Evolutionary conservation across 345 rosid genomes (phyloP).

Genomic region (Physaria fendleri): DNA sequence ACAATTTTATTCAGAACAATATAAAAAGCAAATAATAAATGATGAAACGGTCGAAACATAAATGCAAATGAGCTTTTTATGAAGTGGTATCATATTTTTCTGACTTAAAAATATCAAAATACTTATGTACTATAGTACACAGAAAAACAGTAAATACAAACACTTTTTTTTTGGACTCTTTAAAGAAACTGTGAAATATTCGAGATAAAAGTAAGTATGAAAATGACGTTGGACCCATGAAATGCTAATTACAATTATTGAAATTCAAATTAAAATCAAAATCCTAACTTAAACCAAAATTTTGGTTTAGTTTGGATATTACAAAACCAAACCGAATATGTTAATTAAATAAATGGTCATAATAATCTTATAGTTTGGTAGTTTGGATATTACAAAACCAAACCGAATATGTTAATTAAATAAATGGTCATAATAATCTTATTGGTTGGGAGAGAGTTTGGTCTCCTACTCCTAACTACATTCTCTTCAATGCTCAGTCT

Average conservation of each 20-base stretch:
- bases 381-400: too few species aligned
- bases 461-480: slow-evolving; percentile 32
- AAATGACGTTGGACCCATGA: slow-evolving; percentile 19
- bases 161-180: slow-evolving; percentile 5
- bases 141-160: slow-evolving; percentile 23
- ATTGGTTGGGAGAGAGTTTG: slow-evolving; percentile 23
- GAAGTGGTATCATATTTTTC: background rate
- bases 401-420: too few species aligned
- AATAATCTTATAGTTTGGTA: background rate
- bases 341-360: background rate
- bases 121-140: slow-evolving; percentile 4
- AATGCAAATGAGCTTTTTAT: slow-evolving; percentile 10
- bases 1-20: background rate
- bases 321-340: background rate
- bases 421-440: background rate
- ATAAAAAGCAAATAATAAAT: background rate
- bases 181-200: too few species aligned
- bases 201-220: slow-evolving; percentile 15
- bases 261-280: too few species aligned
- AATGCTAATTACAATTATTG: too few species aligned
- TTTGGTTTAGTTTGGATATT: too few species aligned
- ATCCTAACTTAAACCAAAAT: background rate
- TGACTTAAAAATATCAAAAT: background rate
- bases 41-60: slow-evolving; percentile 8
- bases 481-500: slow-evolving; percentile 25